Evolutionary conservation across 495 filamentous ascomycete species (phyloP).

Genomic region (Usnea hakonensis): DNA sequence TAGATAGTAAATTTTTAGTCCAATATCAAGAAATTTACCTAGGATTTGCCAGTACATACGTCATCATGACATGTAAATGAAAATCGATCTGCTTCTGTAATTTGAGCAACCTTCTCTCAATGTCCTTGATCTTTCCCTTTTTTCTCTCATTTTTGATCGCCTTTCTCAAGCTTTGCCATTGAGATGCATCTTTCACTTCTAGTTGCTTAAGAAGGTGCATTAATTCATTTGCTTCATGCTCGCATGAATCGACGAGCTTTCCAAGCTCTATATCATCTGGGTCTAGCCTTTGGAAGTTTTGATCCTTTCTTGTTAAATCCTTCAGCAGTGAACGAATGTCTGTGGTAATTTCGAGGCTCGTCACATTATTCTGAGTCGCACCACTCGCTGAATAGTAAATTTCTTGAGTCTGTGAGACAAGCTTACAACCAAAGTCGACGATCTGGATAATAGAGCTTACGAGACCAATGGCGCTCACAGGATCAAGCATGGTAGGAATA

Average conservation of each 20-base stretch:
- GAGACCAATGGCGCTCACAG: conserved; percentile 11
- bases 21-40: too few relatives aligned
- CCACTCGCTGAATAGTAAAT: conserved; percentile 2
- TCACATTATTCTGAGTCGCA: background rate
- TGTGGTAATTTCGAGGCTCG: background rate
- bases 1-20: background rate
- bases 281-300: background rate
- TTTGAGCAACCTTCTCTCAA: background rate
- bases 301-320: background rate
- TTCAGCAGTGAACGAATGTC: background rate
- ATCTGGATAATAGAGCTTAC: conserved; percentile 11
- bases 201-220: background rate
- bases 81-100: conserved; percentile 2
- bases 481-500: conserved; percentile 6
- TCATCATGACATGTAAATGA: background rate
- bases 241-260: conserved; percentile 1
- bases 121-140: background rate
- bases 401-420: conserved; percentile 1
- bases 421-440: conserved; percentile 10
- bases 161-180: conserved; percentile 1
- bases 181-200: background rate
- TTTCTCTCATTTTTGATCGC: conserved; percentile 2
- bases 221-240: background rate
- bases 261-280: background rate
- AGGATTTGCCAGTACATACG: conserved; percentile 1